These are phyloP conservation scores for Lactarius indigo DNA, from an alignment of 768 basidiomycete genomes.

Conservation along the genomic window DNA sequence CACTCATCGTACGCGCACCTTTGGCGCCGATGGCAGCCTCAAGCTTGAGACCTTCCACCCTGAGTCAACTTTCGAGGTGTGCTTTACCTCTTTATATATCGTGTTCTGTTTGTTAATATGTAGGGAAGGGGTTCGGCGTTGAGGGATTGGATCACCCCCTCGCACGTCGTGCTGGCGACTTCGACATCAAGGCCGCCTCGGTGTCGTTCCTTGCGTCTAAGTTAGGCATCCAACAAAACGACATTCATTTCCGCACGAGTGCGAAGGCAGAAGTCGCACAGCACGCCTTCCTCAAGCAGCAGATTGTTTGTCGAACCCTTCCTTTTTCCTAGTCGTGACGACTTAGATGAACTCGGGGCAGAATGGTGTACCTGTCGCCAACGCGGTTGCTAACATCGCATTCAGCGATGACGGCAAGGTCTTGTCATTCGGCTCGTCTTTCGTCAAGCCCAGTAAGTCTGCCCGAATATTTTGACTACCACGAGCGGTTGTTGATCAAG, in stretches of 20 bases:
- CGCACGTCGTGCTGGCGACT: no score
- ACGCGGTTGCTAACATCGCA: constrained; percentile 48
- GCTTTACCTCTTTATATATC: no score
- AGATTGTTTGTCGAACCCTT: constrained; percentile 10
- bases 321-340: background rate
- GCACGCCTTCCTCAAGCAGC: constrained; percentile 1
- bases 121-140: no score
- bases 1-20: no score
- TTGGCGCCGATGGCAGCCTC: no score
- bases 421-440: constrained; percentile 46
- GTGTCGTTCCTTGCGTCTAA: constrained; percentile 29
- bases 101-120: no score
- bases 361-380: constrained; percentile 38
- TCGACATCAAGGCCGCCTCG: no score
- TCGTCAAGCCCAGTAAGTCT: constrained; percentile 41
- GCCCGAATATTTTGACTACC: no score
- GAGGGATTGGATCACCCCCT: no score
- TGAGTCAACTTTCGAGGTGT: no score
- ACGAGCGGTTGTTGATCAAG: background rate
- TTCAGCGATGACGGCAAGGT: no score
- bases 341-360: constrained; percentile 9
- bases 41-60: no score
- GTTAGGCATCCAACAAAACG: constrained; percentile 23
- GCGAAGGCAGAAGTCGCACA: constrained; percentile 22
- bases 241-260: constrained; percentile 24